Evolutionary conservation across 208 protist genomes (phyloP).

Genomic region (Entamoeba invadens): DNA sequence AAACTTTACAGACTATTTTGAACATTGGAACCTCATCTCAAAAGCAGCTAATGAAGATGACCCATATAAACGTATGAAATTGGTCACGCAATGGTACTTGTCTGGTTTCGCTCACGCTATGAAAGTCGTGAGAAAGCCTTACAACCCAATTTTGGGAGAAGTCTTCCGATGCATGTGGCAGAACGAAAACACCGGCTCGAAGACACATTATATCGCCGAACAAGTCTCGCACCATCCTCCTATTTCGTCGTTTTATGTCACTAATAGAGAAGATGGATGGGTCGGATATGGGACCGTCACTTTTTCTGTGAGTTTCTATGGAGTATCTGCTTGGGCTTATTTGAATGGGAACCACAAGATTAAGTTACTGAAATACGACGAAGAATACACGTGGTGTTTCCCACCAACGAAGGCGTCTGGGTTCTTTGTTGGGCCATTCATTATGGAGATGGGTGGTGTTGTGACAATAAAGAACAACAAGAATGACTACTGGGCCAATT

Average conservation of each 20-base stretch:
- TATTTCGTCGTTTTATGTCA: constrained; percentile 51
- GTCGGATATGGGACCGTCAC: constrained; percentile 5
- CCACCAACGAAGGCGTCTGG: neutral
- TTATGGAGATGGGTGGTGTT: neutral
- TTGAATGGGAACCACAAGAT: neutral
- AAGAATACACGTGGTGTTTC: neutral
- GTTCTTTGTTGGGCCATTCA: neutral
- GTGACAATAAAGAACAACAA: neutral
- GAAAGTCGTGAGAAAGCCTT: constrained; percentile 61
- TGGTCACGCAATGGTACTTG: constrained; percentile 48
- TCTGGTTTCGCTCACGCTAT: constrained; percentile 53
- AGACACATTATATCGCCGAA: constrained; percentile 34
- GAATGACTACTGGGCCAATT: neutral
- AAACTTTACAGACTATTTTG: constrained; percentile 52
- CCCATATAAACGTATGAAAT: constrained; percentile 23
- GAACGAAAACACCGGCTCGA: constrained; percentile 9
- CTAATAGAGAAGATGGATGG: constrained; percentile 42
- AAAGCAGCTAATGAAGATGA: constrained; percentile 11
- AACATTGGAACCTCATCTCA: constrained; percentile 33
- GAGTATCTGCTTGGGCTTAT: neutral
- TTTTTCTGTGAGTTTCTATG: constrained; percentile 16
- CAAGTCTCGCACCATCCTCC: constrained; percentile 67
- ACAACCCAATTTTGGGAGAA: constrained; percentile 66
- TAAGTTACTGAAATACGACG: neutral
- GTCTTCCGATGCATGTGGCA: constrained; percentile 49